Conservation (phyloP, 345 rosid species). For the Populus tremula region DNA sequence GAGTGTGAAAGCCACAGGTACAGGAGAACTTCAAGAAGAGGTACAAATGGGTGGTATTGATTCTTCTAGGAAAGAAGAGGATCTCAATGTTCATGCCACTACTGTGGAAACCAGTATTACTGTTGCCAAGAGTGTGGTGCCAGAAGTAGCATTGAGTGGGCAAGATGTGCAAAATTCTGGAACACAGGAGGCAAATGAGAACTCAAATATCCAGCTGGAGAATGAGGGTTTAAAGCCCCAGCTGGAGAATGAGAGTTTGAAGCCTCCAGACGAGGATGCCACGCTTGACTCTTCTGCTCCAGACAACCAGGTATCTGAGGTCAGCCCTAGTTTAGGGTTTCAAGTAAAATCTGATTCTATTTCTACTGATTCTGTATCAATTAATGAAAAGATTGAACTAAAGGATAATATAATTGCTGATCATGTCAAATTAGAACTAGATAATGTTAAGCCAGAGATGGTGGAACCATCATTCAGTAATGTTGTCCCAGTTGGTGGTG, state of each 20-base stretch:
- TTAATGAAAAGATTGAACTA: conserved; percentile 88
- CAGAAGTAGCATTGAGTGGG: conserved; percentile 33
- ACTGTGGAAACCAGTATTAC: conserved; percentile 19
- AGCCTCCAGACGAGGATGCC: conserved; percentile 48
- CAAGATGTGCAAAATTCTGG: conserved; percentile 36
- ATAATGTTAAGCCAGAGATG: conserved; percentile 77
- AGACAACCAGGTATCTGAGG: conserved; percentile 97
- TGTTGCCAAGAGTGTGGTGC: conserved; percentile 27
- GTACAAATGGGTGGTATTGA: conserved; percentile 4
- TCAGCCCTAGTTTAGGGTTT: conserved; percentile 89
- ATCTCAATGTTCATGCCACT: conserved; percentile 17
- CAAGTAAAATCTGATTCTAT: conserved; percentile 98
- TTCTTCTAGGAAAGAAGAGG: conserved; percentile 28
- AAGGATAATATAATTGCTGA: conserved; percentile 97
- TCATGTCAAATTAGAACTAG: conserved; percentile 94
- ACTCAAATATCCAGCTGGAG: conserved; percentile 32
- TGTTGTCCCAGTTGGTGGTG: conserved; percentile 57
- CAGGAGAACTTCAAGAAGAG: conserved; percentile 22
- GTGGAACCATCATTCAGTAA: conserved; percentile 71
- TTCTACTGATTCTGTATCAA: conserved; percentile 98
- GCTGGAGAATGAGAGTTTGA: conserved; percentile 41
- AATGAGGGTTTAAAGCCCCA: conserved; percentile 36
- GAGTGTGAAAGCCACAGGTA: conserved; percentile 28
- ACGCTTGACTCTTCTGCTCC: conserved; percentile 54
- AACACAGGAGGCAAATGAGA: conserved; percentile 26